Evolutionary conservation across 352 stramenopile genomes (phyloP), one percentile per base, ranked within the genome.

Genomic region (Aphanomyces cochlioides): DNA sequence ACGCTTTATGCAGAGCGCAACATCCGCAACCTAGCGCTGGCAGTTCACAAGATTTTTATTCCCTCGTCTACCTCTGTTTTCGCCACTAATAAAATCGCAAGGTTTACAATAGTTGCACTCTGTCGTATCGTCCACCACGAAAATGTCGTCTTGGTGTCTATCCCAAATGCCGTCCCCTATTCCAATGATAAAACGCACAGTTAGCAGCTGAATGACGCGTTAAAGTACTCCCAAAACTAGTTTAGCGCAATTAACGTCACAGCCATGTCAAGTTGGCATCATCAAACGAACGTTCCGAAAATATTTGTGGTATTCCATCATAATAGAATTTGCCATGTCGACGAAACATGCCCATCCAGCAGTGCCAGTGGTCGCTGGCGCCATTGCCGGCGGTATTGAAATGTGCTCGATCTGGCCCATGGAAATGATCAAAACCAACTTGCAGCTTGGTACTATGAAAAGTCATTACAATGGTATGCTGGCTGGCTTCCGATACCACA

Each of bases 401-500:
- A 94, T 85, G 45, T 78, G 90, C 41, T 85, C 78, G n/a, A 94
- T 96, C 67, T 97, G 90, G 90, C 90, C 90, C 47, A 95, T 97
- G 84, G 90, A 97, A 78, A 97, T 96, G 80, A 97, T 97, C 78
- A 98, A 99, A 85, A 96, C 90, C 68, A 92, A 97, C 76, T 77
- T 97, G 69, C 90, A 97, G 79, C 80, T 97, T 48, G 83, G 83
- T 69, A 93, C 85, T 47, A 91, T 91, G 83, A 82, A 82, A 47
- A 50, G 75, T 41, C 82, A 91, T 67, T 93, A 93, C 77, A 82
- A 76, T 15, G 81, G 81, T 65, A 91, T 91, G 85, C 41, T 90
- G 37, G 75, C 78, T 15, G 85, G 85, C 65, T 93, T 93, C 61
- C 77, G 74, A 54, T 91, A 90, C 71, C 85, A 93, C 65, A 65